Percentiles rank a stretch among this genome's conserved stretches.
Evolutionary conservation across 106 monocot genomes (phyloP).

Genomic region (Chionographis japonica): DNA sequence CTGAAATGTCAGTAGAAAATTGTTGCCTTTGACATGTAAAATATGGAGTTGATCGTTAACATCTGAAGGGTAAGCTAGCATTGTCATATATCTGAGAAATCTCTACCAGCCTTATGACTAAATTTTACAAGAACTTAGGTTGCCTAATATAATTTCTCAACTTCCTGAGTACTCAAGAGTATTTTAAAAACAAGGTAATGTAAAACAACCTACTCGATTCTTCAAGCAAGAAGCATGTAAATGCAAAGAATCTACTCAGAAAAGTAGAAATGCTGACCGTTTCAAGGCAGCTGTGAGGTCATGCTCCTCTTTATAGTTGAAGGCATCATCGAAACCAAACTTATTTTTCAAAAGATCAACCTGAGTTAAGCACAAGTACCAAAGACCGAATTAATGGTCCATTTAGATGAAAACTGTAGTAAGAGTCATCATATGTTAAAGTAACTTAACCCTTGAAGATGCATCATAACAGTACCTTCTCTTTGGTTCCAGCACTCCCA

Average conservation of each 20-base stretch:
- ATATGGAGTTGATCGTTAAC: too few relatives aligned
- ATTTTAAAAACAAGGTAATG: not conserved
- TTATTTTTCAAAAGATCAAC: constrained; percentile 16
- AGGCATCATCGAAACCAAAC: constrained; percentile 22
- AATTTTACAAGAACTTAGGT: too few relatives aligned
- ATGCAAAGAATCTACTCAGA: not conserved
- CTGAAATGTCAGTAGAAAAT: too few relatives aligned
- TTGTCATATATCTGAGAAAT: too few relatives aligned
- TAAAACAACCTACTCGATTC: not conserved
- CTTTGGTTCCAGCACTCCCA: constrained; percentile 54
- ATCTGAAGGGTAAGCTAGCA: too few relatives aligned
- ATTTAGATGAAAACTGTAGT: not conserved
- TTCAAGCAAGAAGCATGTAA: not conserved
- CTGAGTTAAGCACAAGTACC: constrained; percentile 3
- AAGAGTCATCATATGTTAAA: not conserved
- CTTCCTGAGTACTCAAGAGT: too few relatives aligned
- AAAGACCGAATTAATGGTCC: not conserved
- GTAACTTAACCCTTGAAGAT: not conserved
- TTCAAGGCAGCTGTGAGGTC: constrained; percentile 18
- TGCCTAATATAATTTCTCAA: too few relatives aligned
- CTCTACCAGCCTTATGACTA: too few relatives aligned
- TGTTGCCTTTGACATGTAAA: too few relatives aligned
- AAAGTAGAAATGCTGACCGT: not conserved
- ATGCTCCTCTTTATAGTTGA: constrained; percentile 23
- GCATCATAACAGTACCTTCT: constrained; percentile 27